These are phyloP conservation scores for Nitzschia sp. DNA, from an alignment of 108 stramenopile genomes.

Conservation along the genomic window DNA sequence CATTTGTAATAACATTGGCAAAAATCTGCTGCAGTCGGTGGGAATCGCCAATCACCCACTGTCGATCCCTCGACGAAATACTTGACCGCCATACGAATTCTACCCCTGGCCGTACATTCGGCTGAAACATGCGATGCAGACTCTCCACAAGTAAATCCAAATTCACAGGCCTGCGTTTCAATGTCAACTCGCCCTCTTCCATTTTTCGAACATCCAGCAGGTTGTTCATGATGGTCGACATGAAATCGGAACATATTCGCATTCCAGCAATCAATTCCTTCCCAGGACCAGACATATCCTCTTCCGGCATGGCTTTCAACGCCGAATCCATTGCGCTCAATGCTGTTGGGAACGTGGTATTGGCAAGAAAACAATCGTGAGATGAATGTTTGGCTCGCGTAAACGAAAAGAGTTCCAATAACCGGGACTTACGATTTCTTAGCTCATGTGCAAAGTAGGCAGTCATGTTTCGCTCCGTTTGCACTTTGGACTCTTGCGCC, in stretches of 20 bases:
- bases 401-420: neutral
- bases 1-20: slow-evolving; percentile 43
- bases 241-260: slow-evolving; percentile 39
- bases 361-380: neutral
- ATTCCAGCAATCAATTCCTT: slow-evolving; percentile 23
- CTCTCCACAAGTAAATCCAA: slow-evolving; percentile 7
- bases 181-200: slow-evolving; percentile 42
- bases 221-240: slow-evolving; percentile 49
- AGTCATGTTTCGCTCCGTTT: slow-evolving; percentile 50
- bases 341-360: slow-evolving; percentile 4
- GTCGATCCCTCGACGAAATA: neutral
- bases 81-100: neutral
- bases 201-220: slow-evolving; percentile 42
- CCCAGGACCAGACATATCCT: neutral
- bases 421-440: slow-evolving; percentile 22
- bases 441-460: slow-evolving; percentile 51
- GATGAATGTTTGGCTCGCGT: neutral
- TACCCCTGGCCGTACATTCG: slow-evolving; percentile 21
- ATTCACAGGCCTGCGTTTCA: slow-evolving; percentile 11
- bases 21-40: slow-evolving; percentile 39
- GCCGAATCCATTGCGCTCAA: slow-evolving; percentile 42
- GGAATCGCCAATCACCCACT: slow-evolving; percentile 34
- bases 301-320: slow-evolving; percentile 27
- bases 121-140: slow-evolving; percentile 31
- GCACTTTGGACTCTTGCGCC: slow-evolving; percentile 38